Base-by-base conservation (phyloP, 805 yeast species). In the Kazachstania taianensis region DNA sequence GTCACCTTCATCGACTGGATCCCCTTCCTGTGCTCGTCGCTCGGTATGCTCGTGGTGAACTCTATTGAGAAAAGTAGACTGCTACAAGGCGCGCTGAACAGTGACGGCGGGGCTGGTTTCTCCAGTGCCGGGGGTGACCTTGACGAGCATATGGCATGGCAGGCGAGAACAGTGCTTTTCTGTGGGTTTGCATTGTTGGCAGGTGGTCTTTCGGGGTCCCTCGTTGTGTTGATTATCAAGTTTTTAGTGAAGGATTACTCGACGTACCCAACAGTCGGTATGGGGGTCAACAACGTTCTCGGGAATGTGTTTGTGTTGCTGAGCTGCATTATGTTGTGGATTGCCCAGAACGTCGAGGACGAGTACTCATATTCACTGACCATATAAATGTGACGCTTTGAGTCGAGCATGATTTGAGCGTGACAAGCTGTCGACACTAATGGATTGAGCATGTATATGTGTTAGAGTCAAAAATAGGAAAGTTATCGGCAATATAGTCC, bases 1-100 rank as follows among this genome's bases (percentile, higher is more conserved):
- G 84, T 92, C 20, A 77, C 89, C 4, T 83, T 89, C 53, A 79
- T 84, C 28, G 98, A 89, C 62, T 89, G 98, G 98, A 75, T 92
- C 35, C 98, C 98, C 4, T 76, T 82, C 44, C 70, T 89, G 20
- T 81, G 96, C 46, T 78, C 94, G 5, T 75, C 94, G 0, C 57
- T 86, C 24, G 98, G 98, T 2, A 87, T 87, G 84, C 63, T 87
- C 29, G 78, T 86, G 30, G 66, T 69, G n/a, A 67, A 62, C 41
- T 62, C 69, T 0, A 63, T 61, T 49, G 76, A 67, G 36, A 67
- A 66, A 45, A 61, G 52, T 31, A 55, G 63, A 35, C 45, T 66
- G 28, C 41, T 66, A 23, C 65, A 63, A 36, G 61, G 63, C 25
- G 55, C 55, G 5, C 45, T 62, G 41, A 62, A 61, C 26, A 58